Evolutionary conservation across 371 early-diverging fungal species (phyloP).

Genomic region (Rhizopus delemar): DNA sequence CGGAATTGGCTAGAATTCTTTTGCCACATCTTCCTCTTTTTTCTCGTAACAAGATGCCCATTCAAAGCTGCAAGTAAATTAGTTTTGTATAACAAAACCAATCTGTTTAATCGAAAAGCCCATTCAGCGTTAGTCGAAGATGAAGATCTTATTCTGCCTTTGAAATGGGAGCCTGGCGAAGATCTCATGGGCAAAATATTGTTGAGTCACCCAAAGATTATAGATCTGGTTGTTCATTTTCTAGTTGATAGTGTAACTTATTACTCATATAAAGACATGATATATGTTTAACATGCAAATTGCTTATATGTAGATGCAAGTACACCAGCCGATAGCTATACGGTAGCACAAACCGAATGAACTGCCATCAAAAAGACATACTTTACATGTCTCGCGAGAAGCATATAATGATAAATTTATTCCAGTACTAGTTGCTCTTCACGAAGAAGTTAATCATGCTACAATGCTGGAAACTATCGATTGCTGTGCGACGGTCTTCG

Average conservation of each 20-base stretch:
- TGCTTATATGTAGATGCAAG: slow-evolving; percentile 7
- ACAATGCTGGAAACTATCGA: slow-evolving; percentile 11
- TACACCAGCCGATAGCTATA: slow-evolving; percentile 15
- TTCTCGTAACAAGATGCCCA: background rate
- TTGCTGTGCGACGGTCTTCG: slow-evolving; percentile 5
- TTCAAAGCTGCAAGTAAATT: background rate
- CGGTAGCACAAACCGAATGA: slow-evolving; percentile 17
- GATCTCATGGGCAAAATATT: slow-evolving; percentile 20
- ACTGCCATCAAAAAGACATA: slow-evolving; percentile 5
- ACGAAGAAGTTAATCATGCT: slow-evolving; percentile 11
- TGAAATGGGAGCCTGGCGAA: slow-evolving; percentile 23
- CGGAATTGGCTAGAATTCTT: no score
- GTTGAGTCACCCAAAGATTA: slow-evolving; percentile 17
- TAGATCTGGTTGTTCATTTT: slow-evolving; percentile 19
- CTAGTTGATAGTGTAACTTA: slow-evolving; percentile 18
- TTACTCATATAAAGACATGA: slow-evolving; percentile 14
- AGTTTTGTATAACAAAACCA: background rate
- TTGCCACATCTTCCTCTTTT: background rate
- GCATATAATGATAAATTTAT: slow-evolving; percentile 1
- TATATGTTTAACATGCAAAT: slow-evolving; percentile 15
- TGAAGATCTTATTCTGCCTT: slow-evolving; percentile 14
- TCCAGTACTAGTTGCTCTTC: slow-evolving; percentile 20
- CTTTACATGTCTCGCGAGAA: slow-evolving; percentile 14
- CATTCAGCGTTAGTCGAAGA: slow-evolving; percentile 8
- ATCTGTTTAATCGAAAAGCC: background rate